phyloP scores from a whole-genome alignment of 1,284 basidiomycete genomes.

The Rhodotorula sp. region DNA sequence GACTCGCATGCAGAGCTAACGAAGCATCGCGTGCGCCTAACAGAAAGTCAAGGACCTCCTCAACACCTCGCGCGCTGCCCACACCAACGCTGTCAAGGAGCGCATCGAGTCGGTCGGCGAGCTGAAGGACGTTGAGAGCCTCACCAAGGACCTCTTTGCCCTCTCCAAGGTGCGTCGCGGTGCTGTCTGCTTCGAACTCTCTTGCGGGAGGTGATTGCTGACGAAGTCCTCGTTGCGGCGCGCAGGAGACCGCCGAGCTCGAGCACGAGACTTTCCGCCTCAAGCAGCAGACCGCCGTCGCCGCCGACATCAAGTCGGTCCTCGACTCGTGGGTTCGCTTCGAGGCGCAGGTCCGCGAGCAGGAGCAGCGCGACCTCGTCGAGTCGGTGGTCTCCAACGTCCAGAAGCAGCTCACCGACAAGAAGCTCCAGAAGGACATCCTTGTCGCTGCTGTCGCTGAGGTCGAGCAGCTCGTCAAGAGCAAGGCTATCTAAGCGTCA shows the following conservation, averaged over 20 bases:
- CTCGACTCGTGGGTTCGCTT: conserved; percentile 97
- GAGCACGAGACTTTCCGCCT: conserved; percentile 89
- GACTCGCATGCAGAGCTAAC: background rate
- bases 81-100: conserved; percentile 89
- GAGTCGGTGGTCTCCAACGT: conserved; percentile 84
- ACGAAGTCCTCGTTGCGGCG: background rate
- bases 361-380: conserved; percentile 87
- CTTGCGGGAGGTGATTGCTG: background rate
- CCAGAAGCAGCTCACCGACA: conserved; percentile 74
- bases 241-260: conserved; percentile 82
- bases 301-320: conserved; percentile 87
- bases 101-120: conserved; percentile 87
- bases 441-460: conserved; percentile 79
- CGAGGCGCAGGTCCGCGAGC: conserved; percentile 95
- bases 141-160: conserved; percentile 86
- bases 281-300: conserved; percentile 81
- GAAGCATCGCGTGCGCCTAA: background rate
- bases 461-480: conserved; percentile 78
- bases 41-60: conserved; percentile 75
- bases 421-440: conserved; percentile 91
- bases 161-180: conserved; percentile 71
- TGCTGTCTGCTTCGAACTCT: background rate
- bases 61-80: conserved; percentile 76
- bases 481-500: conserved; percentile 60
- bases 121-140: conserved; percentile 89